Percentiles rank a stretch among this genome's conserved stretches.
Conservation (phyloP, 352 stramenopile genomes). For the Pythium folliculosum region DNA sequence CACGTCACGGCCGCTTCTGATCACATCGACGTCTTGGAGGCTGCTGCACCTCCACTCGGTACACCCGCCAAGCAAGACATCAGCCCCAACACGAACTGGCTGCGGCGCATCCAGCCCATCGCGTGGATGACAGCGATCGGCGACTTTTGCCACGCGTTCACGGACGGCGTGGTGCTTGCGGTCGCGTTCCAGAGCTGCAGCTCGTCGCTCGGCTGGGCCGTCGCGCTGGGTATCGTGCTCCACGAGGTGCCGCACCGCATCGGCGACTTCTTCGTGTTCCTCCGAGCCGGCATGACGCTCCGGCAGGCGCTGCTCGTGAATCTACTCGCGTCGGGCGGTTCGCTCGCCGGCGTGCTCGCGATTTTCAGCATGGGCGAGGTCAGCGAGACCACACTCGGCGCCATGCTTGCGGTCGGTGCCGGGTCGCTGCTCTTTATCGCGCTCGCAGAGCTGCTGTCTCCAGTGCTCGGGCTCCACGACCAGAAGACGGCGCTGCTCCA, state of each 20-base stretch:
- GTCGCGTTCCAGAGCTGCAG: constrained; percentile 35
- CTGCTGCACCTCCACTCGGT: too few species aligned
- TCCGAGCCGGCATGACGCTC: constrained; percentile 33
- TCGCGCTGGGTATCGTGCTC: constrained; percentile 33
- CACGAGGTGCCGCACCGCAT: constrained; percentile 37
- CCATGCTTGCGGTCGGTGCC: constrained; percentile 28
- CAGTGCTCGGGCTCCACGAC: constrained; percentile 14
- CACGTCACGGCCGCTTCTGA: too few species aligned
- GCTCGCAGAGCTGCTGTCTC: constrained; percentile 23
- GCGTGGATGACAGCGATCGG: constrained; percentile 37
- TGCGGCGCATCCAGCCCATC: constrained; percentile 18
- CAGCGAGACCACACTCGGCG: constrained; percentile 31
- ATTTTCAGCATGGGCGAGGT: constrained; percentile 23
- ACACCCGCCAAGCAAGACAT: too few species aligned
- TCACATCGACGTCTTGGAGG: too few species aligned
- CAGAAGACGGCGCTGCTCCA: constrained; percentile 2
- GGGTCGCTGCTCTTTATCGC: constrained; percentile 31
- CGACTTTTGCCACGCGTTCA: constrained; percentile 37
- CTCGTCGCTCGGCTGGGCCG: constrained; percentile 33
- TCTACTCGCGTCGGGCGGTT: constrained; percentile 30
- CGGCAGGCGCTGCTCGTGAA: constrained; percentile 30
- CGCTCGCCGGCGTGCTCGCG: constrained; percentile 27
- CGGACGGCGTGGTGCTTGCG: constrained; percentile 34
- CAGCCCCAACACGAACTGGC: too few species aligned
- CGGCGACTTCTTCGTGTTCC: constrained; percentile 36